Conservation (phyloP, 2,329 filamentous ascomycete genomes). For the Orbilia brochopaga region DNA sequence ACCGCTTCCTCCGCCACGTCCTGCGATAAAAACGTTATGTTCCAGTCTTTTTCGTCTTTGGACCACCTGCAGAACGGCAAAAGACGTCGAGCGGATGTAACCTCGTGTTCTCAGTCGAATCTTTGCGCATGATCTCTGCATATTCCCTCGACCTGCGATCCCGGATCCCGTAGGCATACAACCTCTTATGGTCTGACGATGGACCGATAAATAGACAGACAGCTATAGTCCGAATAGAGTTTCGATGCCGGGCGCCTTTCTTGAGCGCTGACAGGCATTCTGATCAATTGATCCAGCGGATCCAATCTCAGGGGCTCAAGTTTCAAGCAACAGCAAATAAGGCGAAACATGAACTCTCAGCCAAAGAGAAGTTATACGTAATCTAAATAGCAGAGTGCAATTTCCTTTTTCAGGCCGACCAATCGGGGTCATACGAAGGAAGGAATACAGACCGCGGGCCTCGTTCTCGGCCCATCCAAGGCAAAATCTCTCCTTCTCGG, state of each 20-base stretch:
- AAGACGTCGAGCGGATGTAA: neutral
- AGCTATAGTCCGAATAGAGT: neutral
- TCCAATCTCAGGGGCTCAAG: neutral
- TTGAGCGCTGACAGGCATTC: conserved; percentile 5
- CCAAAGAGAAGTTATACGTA: neutral
- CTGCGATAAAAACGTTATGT: neutral
- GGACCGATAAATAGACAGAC: too few relatives aligned
- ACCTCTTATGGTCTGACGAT: conserved; percentile 34
- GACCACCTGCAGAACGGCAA: neutral
- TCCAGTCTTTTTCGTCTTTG: neutral
- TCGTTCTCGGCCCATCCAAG: too few relatives aligned
- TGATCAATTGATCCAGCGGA: neutral
- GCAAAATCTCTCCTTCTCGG: too few relatives aligned
- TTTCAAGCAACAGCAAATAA: conserved; percentile 1
- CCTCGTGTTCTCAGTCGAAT: neutral
- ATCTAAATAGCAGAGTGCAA: neutral
- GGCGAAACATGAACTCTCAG: neutral
- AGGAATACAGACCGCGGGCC: neutral
- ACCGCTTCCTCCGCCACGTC: neutral
- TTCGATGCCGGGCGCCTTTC: neutral
- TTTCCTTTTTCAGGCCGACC: neutral
- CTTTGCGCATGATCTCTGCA: neutral
- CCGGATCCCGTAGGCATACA: too few relatives aligned
- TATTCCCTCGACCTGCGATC: neutral
- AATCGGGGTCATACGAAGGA: neutral